Evolutionary conservation across 768 basidiomycete species (phyloP).

Genomic region (Mycena vulgaris): DNA sequence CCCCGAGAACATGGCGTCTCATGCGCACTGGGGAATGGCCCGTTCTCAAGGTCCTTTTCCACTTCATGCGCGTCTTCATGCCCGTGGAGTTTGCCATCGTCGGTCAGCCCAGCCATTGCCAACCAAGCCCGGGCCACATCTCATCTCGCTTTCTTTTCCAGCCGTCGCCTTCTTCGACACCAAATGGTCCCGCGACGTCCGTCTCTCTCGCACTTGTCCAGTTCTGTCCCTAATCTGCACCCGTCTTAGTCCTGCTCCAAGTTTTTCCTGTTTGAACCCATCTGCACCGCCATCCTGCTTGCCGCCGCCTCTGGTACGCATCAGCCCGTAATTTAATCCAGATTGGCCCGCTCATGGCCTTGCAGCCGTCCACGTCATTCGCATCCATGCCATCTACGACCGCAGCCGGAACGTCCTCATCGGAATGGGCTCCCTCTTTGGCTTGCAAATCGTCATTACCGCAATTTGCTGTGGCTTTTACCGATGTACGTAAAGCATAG

Average conservation of each 20-base stretch:
- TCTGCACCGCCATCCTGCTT: slow-evolving; percentile 85
- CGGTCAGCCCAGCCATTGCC: slow-evolving; percentile 60
- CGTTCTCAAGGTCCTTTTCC: slow-evolving; percentile 80
- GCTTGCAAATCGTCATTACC: slow-evolving; percentile 80
- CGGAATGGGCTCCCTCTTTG: slow-evolving; percentile 72
- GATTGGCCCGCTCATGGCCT: slow-evolving; percentile 12
- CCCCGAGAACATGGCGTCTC: slow-evolving; percentile 84
- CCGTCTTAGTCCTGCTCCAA: slow-evolving; percentile 67
- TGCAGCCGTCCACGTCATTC: slow-evolving; percentile 80
- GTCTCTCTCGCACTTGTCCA: slow-evolving; percentile 38
- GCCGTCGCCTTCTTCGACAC: slow-evolving; percentile 91
- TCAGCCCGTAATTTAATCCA: background rate
- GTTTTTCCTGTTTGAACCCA: slow-evolving; percentile 90
- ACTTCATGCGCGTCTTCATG: slow-evolving; percentile 84
- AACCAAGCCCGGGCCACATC: background rate
- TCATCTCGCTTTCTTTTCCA: slow-evolving; percentile 45
- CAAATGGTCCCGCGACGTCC: slow-evolving; percentile 69
- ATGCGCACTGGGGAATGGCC: slow-evolving; percentile 80
- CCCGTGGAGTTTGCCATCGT: slow-evolving; percentile 84
- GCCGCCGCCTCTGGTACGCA: slow-evolving; percentile 74
- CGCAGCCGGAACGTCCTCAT: slow-evolving; percentile 69
- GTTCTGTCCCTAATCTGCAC: background rate
- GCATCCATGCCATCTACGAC: slow-evolving; percentile 85
- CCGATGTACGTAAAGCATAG: slow-evolving; percentile 66
- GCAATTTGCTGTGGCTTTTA: slow-evolving; percentile 85